Percentiles rank a stretch among this genome's conserved stretches.
Conservation (phyloP, 345 rosid genomes). For the Aquilaria sinensis region DNA sequence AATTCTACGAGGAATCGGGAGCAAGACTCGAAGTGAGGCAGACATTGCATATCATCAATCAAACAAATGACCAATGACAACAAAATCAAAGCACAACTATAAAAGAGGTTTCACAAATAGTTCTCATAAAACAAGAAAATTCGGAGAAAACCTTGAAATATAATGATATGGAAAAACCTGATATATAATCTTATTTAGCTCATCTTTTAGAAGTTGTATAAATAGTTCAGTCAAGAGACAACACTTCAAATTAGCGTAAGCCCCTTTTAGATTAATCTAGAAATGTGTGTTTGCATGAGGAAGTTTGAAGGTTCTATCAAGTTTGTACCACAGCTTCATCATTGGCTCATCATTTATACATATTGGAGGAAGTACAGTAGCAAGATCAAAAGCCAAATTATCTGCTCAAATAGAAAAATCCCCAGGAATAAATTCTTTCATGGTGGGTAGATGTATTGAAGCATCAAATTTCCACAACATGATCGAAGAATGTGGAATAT, state of each 20-base stretch:
- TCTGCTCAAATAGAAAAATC: conserved; percentile 71
- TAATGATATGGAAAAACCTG: conserved; percentile 46
- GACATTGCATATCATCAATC: no score
- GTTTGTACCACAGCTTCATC: conserved; percentile 95
- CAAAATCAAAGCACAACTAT: no score
- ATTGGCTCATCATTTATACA: conserved; percentile 73
- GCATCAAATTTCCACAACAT: conserved; percentile 66
- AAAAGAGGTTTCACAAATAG: not conserved
- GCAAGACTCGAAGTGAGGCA: no score
- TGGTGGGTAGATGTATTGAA: conserved; percentile 65
- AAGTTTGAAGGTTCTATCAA: conserved; percentile 66
- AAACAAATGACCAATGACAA: not conserved
- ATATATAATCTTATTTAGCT: conserved; percentile 80
- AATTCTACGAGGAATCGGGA: no score
- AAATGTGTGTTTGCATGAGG: conserved; percentile 91
- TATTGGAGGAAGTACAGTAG: conserved; percentile 37
- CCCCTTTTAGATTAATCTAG: conserved; percentile 79
- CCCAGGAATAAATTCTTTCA: conserved; percentile 78
- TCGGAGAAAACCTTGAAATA: not conserved
- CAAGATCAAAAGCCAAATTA: conserved; percentile 20
- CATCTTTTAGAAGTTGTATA: conserved; percentile 84
- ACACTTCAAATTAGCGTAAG: conserved; percentile 53
- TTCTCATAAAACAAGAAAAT: not conserved
- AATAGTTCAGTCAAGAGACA: conserved; percentile 78
- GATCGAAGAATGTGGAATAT: conserved; percentile 56